These are phyloP conservation scores for Amaranthus cruentus DNA, from an alignment of 148 eudicot genomes.

Conservation along the genomic window DNA sequence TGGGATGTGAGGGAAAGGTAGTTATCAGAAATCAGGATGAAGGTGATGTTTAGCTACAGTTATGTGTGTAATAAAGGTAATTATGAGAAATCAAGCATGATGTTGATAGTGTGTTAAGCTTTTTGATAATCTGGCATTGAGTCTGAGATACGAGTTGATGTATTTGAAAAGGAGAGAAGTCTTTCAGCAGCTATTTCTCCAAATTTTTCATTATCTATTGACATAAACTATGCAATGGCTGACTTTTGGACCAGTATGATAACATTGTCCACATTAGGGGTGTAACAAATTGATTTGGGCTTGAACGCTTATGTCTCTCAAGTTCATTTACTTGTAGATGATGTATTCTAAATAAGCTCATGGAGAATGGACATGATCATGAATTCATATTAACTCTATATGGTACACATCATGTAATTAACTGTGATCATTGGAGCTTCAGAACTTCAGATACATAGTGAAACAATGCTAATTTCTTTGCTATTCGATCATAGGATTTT, in stretches of 20 bases:
- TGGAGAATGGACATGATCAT: background rate
- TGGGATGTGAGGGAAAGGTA: background rate
- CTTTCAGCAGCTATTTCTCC: background rate
- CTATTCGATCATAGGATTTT: background rate
- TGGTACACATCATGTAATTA: background rate
- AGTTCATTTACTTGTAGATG: background rate
- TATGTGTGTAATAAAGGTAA: background rate
- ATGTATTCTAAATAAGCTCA: background rate
- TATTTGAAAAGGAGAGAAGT: background rate
- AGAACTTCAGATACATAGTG: background rate
- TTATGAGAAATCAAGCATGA: background rate
- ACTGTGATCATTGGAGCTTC: background rate
- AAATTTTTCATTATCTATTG: background rate
- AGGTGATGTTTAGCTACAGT: too few relatives aligned
- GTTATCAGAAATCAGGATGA: too few relatives aligned
- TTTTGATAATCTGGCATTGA: too few relatives aligned
- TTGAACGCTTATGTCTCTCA: background rate
- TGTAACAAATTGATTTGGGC: background rate
- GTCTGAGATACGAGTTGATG: background rate
- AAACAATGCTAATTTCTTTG: background rate
- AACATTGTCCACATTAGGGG: background rate
- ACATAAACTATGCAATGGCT: background rate
- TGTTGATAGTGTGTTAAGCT: background rate
- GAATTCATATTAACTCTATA: background rate
- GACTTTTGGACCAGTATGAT: background rate